Evolutionary conservation across 352 stramenopile genomes (phyloP), one percentile per base, ranked within the genome.

Genomic region (Phytophthora uliginosa): DNA sequence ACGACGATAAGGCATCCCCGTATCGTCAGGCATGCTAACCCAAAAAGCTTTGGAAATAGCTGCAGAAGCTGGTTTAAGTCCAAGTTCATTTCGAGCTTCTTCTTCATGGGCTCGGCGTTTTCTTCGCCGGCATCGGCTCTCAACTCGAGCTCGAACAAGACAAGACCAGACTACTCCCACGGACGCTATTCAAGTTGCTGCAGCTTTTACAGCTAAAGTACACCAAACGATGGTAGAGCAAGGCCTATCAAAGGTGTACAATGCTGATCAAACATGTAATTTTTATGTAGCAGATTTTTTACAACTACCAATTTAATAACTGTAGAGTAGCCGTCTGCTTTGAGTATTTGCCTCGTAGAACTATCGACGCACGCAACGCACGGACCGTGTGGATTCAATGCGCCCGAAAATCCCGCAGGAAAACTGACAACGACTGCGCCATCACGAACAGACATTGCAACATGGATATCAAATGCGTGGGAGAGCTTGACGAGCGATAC

Each of bases 181-280:
- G 2, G 47, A 66, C 36, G 64, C 64, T 33, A 22, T 7, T 13
- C 24, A 57, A 57, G 53, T 38, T 26, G 53, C 62, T 15, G 36
- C 36, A 42, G 36, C 36, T 17, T 42, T 53, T 28, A 51, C 53
- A 3, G 26, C 40, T 31, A 4, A 1, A 55, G 36, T 63, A 7
- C 52, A 40, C 8, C 24, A 47, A 15, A 52, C 17, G 8, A 66
- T 71, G 4, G 45, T 56, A 7, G 64, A 56, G 18, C 33, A 65
- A 38, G 38, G 26, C 4, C 63, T 69, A 18, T 51, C 50, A 15
- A 3, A 69, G 17, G 10, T 74, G 1, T 64, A 45, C 45, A 64
- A 69, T 58, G 59, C 63, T 33, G 53, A 66, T 33, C 58, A 73
- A 73, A 77, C 70, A 18, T 63, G n/a, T 73, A 62, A 20, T 24